Evolutionary conservation across 2,329 filamentous ascomycete species (phyloP), one percentile per base, ranked within the genome.

Genomic region (Venturia asperata): DNA sequence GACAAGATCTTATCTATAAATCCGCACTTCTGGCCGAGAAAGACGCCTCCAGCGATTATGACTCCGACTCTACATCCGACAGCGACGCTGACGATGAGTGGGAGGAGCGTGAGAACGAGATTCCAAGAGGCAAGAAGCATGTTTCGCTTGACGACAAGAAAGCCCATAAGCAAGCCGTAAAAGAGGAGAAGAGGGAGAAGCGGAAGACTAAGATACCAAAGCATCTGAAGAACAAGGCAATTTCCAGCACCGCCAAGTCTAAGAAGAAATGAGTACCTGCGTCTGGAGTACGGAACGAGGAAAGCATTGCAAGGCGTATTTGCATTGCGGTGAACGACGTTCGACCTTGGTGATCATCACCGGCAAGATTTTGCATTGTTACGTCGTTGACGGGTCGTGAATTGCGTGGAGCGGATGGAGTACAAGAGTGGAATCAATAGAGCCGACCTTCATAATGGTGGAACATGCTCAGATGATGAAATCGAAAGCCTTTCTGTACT

Each of bases 161-260:
- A 80, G 86, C 85, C 69, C 94, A 97, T 76, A 99, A 99, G 76
- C 85, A 86, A 74, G 88, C 89, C 1, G 89, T 97, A 70, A 99
- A 97, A 78, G 93, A 97, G 72, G 93, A 92, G 72, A 97, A 96
- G 80, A 87, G 91, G 43, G 92, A 97, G 76, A 92, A 95, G 80
- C 82, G 94, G 67, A 91, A 93, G 76, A 89, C 90, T 4, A 99
- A 99, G 81, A 96, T 99, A 78, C 93, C 94, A 0, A 99, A 99
- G 79, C 87, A 95, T 74, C 69, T 96, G 42, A 99, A 99, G 83
- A 97, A 97, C 81, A 90, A 89, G 74, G 77, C 96, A 66, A 85
- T 96, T 34, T 83, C 82, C 24, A 45, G 24, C 13, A 52, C 42
- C 17, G 63, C 63, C 21, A 56, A 60, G 19, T 13, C 60, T 9